phyloP scores from a whole-genome alignment of 805 yeast genomes.

The Hanseniaspora lindneri region DNA sequence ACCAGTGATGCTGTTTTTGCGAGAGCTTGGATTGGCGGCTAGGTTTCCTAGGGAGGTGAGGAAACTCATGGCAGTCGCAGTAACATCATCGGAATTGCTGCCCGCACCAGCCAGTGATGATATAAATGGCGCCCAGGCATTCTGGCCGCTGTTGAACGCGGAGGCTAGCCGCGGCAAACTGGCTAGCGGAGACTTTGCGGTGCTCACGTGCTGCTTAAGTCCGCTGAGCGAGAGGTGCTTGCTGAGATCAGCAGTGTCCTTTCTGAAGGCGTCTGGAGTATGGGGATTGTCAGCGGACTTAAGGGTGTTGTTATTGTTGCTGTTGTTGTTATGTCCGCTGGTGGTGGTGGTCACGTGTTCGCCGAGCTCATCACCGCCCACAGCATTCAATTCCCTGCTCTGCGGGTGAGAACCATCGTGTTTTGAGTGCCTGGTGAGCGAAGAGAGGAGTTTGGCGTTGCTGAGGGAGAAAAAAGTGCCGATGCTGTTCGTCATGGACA shows the following conservation, averaged over 20 bases:
- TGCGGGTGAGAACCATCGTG: too few relatives aligned
- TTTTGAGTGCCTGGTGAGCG: conserved; percentile 2
- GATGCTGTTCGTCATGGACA: conserved; percentile 25
- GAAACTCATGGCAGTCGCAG: conserved; percentile 8
- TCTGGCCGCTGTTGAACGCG: conserved; percentile 2
- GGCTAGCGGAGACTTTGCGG: not conserved
- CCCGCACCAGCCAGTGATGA: not conserved
- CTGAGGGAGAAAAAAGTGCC: conserved; percentile 22
- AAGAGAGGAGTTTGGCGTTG: conserved; percentile 15
- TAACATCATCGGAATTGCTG: conserved; percentile 1
- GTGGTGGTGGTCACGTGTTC: too few relatives aligned
- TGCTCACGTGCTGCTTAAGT: not conserved
- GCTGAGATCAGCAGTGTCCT: not conserved
- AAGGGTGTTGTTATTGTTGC: too few relatives aligned
- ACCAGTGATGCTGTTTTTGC: not conserved
- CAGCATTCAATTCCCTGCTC: not conserved
- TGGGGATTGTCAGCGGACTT: not conserved
- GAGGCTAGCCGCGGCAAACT: conserved; percentile 11
- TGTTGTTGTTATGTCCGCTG: too few relatives aligned
- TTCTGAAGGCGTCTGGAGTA: not conserved
- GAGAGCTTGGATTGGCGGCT: not conserved
- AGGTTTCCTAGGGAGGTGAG: not conserved
- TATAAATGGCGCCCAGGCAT: not conserved
- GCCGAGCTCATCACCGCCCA: too few relatives aligned
- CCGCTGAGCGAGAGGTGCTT: not conserved